These are phyloP conservation scores for Chrysosporium keratinophilum DNA, from an alignment of 2,329 filamentous ascomycete genomes.

Conservation along the genomic window DNA sequence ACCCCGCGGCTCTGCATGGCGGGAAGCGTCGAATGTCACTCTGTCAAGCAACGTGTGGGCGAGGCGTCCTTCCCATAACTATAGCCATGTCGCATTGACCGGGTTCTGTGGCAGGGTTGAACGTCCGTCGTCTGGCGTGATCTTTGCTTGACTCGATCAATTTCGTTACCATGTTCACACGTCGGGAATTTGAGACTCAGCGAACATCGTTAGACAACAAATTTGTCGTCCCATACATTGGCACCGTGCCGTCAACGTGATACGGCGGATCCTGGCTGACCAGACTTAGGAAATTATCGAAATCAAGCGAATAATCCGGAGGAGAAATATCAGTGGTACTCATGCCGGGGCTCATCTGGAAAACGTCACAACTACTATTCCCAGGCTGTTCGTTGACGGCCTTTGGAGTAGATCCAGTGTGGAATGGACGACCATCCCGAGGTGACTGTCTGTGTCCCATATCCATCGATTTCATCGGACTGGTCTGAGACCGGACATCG, in stretches of 20 bases:
- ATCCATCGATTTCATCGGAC: background rate
- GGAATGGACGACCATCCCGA: background rate
- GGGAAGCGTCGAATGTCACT: too few species aligned
- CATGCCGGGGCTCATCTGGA: slow-evolving; percentile 3
- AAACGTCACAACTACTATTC: background rate
- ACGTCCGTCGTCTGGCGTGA: background rate
- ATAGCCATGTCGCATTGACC: too few species aligned
- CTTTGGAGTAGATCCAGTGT: background rate
- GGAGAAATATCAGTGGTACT: slow-evolving; percentile 6
- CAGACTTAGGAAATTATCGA: slow-evolving; percentile 9
- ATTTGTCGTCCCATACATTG: background rate
- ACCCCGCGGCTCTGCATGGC: too few species aligned
- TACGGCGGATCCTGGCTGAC: slow-evolving; percentile 4
- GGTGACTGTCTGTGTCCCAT: background rate
- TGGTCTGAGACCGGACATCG: background rate
- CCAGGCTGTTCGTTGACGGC: background rate
- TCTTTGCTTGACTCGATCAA: background rate
- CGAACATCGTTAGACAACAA: background rate
- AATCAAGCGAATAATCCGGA: slow-evolving; percentile 12
- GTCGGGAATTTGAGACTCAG: background rate
- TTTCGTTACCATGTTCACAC: background rate
- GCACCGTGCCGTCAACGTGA: background rate
- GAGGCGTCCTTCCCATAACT: background rate
- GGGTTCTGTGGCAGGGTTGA: too few species aligned
- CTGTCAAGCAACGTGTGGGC: background rate